phyloP scores from a whole-genome alignment of 495 filamentous ascomycete species.

The Penicillium chermesinum region DNA sequence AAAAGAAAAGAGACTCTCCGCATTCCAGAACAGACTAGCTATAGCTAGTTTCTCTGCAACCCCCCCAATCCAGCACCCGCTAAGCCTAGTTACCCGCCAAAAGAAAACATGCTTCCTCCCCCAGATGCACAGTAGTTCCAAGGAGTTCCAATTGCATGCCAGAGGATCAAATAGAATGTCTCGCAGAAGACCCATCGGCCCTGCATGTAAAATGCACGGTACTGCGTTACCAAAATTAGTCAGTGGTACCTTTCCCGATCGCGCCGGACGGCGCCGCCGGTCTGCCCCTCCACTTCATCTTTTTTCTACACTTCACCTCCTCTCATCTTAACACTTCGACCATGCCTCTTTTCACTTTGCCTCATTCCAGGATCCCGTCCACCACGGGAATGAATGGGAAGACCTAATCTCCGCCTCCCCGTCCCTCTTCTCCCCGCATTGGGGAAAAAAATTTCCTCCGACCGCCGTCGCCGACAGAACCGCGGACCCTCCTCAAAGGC shows the following conservation, averaged over 20 bases:
- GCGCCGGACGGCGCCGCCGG: conserved; percentile 22
- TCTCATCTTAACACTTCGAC: conserved; percentile 24
- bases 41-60: no score
- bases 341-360: conserved; percentile 36
- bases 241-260: conserved; percentile 4
- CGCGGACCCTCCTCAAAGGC: conserved; percentile 1
- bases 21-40: no score
- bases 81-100: no score
- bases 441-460: conserved; percentile 26
- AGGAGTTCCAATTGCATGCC: no score
- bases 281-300: conserved; percentile 26
- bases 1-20: no score
- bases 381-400: conserved; percentile 42
- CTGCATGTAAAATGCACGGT: conserved; percentile 5
- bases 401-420: conserved; percentile 24
- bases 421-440: conserved; percentile 9
- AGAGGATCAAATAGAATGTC: background rate
- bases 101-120: no score
- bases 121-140: no score
- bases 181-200: background rate
- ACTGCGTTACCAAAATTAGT: conserved; percentile 14
- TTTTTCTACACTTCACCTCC: conserved; percentile 26
- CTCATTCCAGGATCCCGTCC: conserved; percentile 34
- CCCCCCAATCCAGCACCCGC: no score
- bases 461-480: background rate